Base-by-base conservation (phyloP, 345 rosid species). In the Diplotaxis tenuifolia region DNA sequence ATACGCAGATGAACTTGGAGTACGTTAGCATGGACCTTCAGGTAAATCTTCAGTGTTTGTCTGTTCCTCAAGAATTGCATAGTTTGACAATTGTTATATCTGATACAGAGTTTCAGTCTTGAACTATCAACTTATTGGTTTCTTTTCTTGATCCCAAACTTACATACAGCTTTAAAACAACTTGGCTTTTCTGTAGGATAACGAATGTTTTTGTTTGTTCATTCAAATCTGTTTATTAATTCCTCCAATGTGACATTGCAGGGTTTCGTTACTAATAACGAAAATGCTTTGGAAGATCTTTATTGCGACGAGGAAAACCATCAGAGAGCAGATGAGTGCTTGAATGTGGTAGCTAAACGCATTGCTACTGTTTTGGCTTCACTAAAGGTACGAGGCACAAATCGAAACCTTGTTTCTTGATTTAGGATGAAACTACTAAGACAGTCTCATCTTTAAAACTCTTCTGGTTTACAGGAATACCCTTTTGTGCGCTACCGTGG, bases 1-100 rank as follows among this genome's bases (percentile, higher is more conserved):
- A 50, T 65, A 45, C 85, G 88, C 96, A 95, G 99, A 92, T 95
- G 97, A 95, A 95, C 81, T 83, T 95, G 94, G 99, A 95, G 82
- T 95, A 87, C 83, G 90, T 92, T 79, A 86, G 96, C 25, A 85
- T 90, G 74, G 99, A 95, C 64, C 76, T 83, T 70, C 99, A 92
- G 97, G 99, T 95, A 31, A 42, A 29, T 54, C 62, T 27, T 76
- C 15, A n/a, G 1, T 40, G 32, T 34, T 19, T 27, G 18, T 61
- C 9, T 62, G 2, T 28, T 36, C 19, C 64, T 68, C 16, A 69
- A 68, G 47, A 53, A 53, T 14, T 64, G 18, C 31, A 3, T 69
- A n/a, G 40, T 62, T 40, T 55, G 52, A 62, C 12, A n/a, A 4
- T 40, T 2, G 28, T 62, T 21, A 61, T 27, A 68, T 12, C 9